Evolutionary conservation across 352 stramenopile genomes (phyloP).

Genomic region (Blastocystis sp.): DNA sequence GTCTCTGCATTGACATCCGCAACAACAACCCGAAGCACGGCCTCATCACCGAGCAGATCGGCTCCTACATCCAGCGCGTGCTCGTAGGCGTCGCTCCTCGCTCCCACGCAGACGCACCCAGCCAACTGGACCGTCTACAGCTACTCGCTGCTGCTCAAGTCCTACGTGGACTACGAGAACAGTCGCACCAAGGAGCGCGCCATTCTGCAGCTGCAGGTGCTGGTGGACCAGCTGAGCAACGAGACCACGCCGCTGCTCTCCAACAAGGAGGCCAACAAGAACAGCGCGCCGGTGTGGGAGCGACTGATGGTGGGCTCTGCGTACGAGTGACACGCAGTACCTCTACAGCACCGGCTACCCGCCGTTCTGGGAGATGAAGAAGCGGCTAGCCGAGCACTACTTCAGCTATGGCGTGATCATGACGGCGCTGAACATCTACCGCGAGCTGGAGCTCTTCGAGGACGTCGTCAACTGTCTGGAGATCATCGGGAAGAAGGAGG

Average conservation of each 20-base stretch:
- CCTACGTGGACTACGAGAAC: conserved; percentile 57
- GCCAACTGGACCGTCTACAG: conserved; percentile 57
- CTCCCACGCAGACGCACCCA: background rate
- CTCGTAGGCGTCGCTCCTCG: background rate
- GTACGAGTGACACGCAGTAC: background rate
- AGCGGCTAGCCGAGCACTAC: conserved; percentile 52
- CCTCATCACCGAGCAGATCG: conserved; percentile 58
- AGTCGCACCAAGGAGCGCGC: conserved; percentile 57
- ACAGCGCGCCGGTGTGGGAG: conserved; percentile 50
- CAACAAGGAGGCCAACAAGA: conserved; percentile 51
- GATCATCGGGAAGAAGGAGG: conserved; percentile 46
- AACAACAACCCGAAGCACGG: conserved; percentile 58
- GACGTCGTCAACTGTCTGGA: conserved; percentile 56
- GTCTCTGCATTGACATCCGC: conserved; percentile 58
- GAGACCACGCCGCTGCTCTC: conserved; percentile 39
- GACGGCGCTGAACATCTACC: conserved; percentile 44
- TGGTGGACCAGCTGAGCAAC: conserved; percentile 58
- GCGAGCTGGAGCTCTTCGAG: conserved; percentile 56
- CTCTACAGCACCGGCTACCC: conserved; percentile 44
- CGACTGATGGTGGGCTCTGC: conserved; percentile 30
- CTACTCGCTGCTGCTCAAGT: conserved; percentile 46
- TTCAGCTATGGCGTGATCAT: conserved; percentile 43
- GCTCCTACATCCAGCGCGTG: conserved; percentile 50
- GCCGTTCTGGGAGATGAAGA: conserved; percentile 57
- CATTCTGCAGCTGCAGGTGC: conserved; percentile 56